phyloP scores from a whole-genome alignment of 306 rosid genomes.

The Sicyos edulis region DNA sequence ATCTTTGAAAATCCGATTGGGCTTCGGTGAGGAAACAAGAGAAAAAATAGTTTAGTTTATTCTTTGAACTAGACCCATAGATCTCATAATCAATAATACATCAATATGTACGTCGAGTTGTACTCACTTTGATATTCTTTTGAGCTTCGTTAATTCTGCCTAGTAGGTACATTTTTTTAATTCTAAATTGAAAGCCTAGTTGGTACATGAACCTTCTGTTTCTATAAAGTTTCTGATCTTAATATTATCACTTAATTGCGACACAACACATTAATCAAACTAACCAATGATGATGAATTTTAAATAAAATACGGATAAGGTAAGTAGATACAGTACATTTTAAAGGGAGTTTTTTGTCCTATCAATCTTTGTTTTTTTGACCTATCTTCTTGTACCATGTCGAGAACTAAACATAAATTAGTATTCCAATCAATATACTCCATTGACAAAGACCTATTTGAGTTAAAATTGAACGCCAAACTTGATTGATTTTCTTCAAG shows the following conservation, averaged over 20 bases:
- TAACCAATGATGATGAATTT: neutral
- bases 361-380: neutral
- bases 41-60: neutral
- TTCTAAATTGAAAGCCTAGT: too few relatives aligned
- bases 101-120: too few relatives aligned
- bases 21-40: too few relatives aligned
- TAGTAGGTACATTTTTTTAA: neutral
- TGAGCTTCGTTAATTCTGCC: neutral
- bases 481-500: neutral
- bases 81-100: too few relatives aligned
- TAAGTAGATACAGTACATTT: neutral
- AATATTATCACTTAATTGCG: neutral
- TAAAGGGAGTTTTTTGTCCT: neutral
- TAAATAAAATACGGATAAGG: neutral
- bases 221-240: neutral
- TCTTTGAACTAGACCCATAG: neutral
- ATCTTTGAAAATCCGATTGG: too few relatives aligned
- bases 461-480: neutral
- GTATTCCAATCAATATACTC: neutral
- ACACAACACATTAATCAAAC: neutral
- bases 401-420: neutral
- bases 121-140: too few relatives aligned
- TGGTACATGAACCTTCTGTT: neutral
- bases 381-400: neutral
- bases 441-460: neutral